phyloP scores from a whole-genome alignment of 345 rosid genomes.

The Noccaea caerulescens region DNA sequence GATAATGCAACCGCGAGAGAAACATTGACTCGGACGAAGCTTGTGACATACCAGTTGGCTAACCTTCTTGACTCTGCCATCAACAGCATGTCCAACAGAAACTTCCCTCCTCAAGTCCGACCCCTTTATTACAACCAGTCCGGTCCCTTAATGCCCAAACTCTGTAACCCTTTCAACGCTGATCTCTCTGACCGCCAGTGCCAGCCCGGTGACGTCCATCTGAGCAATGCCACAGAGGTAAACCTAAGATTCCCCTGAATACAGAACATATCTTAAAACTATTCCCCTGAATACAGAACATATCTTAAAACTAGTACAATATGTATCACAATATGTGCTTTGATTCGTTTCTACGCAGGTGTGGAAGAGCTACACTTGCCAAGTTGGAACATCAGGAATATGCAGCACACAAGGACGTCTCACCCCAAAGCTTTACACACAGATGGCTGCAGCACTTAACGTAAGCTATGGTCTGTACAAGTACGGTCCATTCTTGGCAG shows the following conservation, averaged over 20 bases:
- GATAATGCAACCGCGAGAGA: conserved; percentile 93
- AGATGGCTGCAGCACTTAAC: conserved; percentile 73
- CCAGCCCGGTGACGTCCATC: conserved; percentile 64
- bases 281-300: not conserved
- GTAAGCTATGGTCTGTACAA: conserved; percentile 75
- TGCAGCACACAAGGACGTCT: conserved; percentile 79
- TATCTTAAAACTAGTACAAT: conserved; percentile 5
- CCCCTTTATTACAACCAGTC: conserved; percentile 78
- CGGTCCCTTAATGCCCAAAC: conserved; percentile 73
- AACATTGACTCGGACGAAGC: conserved; percentile 62
- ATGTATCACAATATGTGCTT: not conserved
- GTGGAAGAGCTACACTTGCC: conserved; percentile 66
- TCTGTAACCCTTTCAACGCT: conserved; percentile 81
- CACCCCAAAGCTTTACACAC: conserved; percentile 65
- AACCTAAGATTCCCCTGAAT: not conserved
- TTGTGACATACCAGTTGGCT: conserved; percentile 64
- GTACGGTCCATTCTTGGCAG: conserved; percentile 82
- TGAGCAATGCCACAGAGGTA: conserved; percentile 75
- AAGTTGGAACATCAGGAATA: conserved; percentile 53
- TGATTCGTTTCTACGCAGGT: conserved; percentile 50
- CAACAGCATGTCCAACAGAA: conserved; percentile 54
- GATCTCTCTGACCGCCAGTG: conserved; percentile 66
- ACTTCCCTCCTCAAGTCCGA: conserved; percentile 51
- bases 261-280: conserved; percentile 13
- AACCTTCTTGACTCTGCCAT: conserved; percentile 58